These are phyloP conservation scores for Gnomoniopsis smithogilvyi DNA, from an alignment of 2,329 filamentous ascomycete genomes.

Conservation along the genomic window DNA sequence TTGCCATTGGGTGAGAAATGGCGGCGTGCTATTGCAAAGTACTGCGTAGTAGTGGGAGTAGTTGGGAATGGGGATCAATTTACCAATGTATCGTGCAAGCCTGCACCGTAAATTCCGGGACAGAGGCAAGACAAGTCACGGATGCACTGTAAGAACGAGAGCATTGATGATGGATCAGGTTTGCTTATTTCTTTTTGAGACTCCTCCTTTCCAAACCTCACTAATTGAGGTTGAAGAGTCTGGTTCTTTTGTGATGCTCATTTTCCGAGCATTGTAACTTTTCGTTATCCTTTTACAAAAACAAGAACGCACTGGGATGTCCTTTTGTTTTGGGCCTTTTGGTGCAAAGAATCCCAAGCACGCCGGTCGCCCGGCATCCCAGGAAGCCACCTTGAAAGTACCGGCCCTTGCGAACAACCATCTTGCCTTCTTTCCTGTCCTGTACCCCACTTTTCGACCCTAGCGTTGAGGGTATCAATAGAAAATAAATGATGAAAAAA, in stretches of 20 bases:
- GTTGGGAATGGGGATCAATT: no score
- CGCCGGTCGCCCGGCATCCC: not conserved
- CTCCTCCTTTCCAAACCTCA: not conserved
- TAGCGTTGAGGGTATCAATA: not conserved
- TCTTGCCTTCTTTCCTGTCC: not conserved
- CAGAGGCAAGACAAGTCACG: not conserved
- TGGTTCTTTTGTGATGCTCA: not conserved
- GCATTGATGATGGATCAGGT: not conserved
- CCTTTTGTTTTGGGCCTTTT: not conserved
- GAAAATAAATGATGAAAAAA: not conserved
- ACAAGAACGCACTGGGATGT: not conserved
- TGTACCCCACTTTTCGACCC: not conserved
- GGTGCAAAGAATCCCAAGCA: not conserved
- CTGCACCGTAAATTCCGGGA: no score
- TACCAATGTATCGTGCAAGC: no score
- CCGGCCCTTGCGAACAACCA: not conserved
- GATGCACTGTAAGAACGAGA: not conserved
- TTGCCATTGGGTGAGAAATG: not conserved
- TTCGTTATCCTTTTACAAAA: not conserved
- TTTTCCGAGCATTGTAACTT: not conserved
- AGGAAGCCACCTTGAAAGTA: not conserved
- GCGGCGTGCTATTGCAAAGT: no score
- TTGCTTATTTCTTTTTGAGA: not conserved
- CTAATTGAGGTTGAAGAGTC: not conserved
- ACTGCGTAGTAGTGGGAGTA: no score